Evolutionary conservation across 2,329 filamentous ascomycete genomes (phyloP).

Genomic region (Colletotrichum sp.): DNA sequence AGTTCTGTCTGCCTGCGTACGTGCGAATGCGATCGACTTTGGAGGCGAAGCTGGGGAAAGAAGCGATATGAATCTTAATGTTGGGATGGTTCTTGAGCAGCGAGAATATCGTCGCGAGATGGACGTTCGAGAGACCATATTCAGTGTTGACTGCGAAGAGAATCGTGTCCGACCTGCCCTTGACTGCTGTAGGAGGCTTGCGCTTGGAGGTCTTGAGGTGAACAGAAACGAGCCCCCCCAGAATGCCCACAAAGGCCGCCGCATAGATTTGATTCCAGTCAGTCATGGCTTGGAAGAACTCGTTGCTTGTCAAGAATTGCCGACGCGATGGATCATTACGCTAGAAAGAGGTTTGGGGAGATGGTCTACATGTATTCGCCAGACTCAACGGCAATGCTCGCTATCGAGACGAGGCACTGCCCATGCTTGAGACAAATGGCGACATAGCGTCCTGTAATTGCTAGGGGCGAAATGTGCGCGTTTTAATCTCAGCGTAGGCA

Average conservation of each 20-base stretch:
- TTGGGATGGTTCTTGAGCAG: slow-evolving; percentile 36
- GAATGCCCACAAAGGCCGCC: background rate
- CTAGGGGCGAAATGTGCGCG: background rate
- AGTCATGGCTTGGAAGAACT: background rate
- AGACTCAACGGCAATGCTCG: background rate
- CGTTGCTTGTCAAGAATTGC: background rate
- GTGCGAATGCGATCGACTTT: slow-evolving; percentile 18
- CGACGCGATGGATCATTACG: background rate
- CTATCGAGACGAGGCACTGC: background rate
- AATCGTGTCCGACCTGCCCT: slow-evolving; percentile 33
- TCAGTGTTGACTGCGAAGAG: slow-evolving; percentile 37
- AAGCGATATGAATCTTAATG: slow-evolving; percentile 39
- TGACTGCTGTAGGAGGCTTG: background rate
- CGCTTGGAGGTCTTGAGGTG: background rate
- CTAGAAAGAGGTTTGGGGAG: background rate
- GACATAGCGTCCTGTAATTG: background rate
- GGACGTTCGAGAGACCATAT: slow-evolving; percentile 40
- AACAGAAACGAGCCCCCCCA: background rate
- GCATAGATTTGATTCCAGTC: background rate
- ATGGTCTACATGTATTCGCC: background rate
- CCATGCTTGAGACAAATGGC: background rate
- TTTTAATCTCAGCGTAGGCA: background rate
- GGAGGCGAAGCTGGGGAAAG: slow-evolving; percentile 26
- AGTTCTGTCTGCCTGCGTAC: slow-evolving; percentile 22
- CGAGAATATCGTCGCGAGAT: slow-evolving; percentile 37